Base-by-base conservation (phyloP, 169 alveolate genomes). In the Eimeria zaria region DNA sequence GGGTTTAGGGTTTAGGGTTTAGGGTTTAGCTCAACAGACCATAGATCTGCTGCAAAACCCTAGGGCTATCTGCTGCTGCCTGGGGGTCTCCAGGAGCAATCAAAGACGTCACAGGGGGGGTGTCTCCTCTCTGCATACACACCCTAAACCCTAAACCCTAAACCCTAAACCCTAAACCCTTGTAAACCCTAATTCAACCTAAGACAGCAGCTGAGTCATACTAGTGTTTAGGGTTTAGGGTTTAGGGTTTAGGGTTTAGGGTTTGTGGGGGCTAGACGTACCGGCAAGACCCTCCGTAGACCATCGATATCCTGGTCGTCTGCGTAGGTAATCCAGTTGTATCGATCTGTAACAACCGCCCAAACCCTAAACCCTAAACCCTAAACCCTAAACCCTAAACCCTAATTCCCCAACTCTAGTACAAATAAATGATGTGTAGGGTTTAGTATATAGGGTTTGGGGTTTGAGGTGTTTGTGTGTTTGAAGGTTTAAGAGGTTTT, bases 231-330 rank as follows among this genome's bases (percentile, higher is more conserved):
- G 55, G 85, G 46, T 74, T 39, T 71, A 71, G 58, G 58, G 85
- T 74, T 33, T 67, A 67, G 78, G 78, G 78, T 73, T 36, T 73
- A 73, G 83, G 53, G 83, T 73, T 30, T 36, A 39, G 55, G 7
- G 53, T n/a, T n/a, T n/a, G n/a, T n/a, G n/a, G n/a, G n/a, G n/a
- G n/a, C n/a, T n/a, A n/a, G n/a, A n/a, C 53, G 0, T 39, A 73
- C 51, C 8, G 80, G 95, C 24, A 90, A 9, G n/a, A 90, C 89
- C 53, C 30, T 73, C 62, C 80, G 88, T n/a, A 89, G 30, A 53
- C 95, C 95, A 64, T 89, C 69, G 48, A 89, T 51, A 51, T 89
- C 95, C 24, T 78, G 73, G 80, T 89, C 71, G 24, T 89, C 89
- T 9, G 89, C 60, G 44, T 51, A 33, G 76, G 46, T 36, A 44